phyloP scores from a whole-genome alignment of 768 basidiomycete genomes.

The Ramaria rubella region DNA sequence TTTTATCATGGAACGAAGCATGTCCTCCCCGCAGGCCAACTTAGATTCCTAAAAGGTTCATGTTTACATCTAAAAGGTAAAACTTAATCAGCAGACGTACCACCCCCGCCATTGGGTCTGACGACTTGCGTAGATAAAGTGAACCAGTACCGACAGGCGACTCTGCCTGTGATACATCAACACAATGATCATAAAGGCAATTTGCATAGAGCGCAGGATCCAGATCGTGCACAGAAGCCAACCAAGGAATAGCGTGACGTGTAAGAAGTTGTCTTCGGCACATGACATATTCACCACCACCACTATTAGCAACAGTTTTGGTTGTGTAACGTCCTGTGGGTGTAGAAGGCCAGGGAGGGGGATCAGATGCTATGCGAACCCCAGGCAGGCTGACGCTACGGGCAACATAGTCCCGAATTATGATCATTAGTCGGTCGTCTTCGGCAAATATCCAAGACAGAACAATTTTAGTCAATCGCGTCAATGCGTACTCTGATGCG shows the following conservation, averaged over 20 bases:
- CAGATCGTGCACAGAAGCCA: conserved; percentile 59
- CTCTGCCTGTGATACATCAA: conserved; percentile 34
- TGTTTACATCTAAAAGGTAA: neutral
- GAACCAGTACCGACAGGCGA: neutral
- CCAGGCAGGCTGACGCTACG: conserved; percentile 56
- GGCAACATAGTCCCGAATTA: conserved; percentile 63
- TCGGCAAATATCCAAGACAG: conserved; percentile 70
- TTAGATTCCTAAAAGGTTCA: conserved; percentile 2
- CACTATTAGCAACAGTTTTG: conserved; percentile 3
- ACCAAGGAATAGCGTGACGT: conserved; percentile 61
- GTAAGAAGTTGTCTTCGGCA: conserved; percentile 46
- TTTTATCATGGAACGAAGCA: conserved; percentile 46
- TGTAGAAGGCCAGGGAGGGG: conserved; percentile 57
- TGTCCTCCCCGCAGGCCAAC: conserved; percentile 5
- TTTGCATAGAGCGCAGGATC: conserved; percentile 47
- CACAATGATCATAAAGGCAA: conserved; percentile 47
- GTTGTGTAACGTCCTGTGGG: conserved; percentile 17
- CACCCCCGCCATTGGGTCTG: neutral
- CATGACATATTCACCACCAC: conserved; percentile 65
- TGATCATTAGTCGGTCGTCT: conserved; percentile 61
- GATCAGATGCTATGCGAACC: conserved; percentile 41
- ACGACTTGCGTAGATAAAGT: neutral
- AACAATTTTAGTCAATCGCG: conserved; percentile 50
- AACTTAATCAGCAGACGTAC: neutral
- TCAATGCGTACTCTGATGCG: conserved; percentile 63